Percentiles rank a stretch among this genome's conserved stretches.
Evolutionary conservation across 2,329 filamentous ascomycete species (phyloP).

Genomic region (Aspergillus sergii): DNA sequence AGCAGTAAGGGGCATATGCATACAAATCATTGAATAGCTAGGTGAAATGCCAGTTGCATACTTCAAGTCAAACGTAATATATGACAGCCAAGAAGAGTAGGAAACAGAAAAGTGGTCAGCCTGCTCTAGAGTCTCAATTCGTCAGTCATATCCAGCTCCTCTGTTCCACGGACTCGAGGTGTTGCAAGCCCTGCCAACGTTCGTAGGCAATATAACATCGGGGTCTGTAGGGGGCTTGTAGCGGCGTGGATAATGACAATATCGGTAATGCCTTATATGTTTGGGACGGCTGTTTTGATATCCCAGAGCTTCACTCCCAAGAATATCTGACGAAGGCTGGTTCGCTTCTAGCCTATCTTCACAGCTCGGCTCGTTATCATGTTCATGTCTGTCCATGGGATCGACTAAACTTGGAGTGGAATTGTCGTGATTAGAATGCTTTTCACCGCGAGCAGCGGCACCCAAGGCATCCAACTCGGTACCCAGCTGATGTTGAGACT

Average conservation of each 20-base stretch:
- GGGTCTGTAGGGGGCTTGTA: constrained; percentile 22
- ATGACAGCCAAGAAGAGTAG: neutral
- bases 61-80: neutral
- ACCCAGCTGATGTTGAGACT: constrained; percentile 67
- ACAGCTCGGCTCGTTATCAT: constrained; percentile 26
- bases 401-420: constrained; percentile 40
- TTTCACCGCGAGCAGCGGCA: constrained; percentile 83
- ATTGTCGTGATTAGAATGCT: constrained; percentile 56
- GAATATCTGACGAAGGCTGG: constrained; percentile 46
- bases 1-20: neutral
- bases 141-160: constrained; percentile 62
- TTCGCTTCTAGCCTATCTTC: constrained; percentile 29
- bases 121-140: too few species aligned
- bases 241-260: too few species aligned
- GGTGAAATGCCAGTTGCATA: neutral
- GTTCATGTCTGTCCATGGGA: constrained; percentile 49
- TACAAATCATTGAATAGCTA: neutral
- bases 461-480: constrained; percentile 89
- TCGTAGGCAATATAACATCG: constrained; percentile 18
- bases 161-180: constrained; percentile 65
- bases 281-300: neutral
- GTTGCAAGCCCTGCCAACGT: constrained; percentile 47
- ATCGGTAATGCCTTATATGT: too few species aligned
- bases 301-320: constrained; percentile 36
- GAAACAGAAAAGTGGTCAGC: neutral